These are phyloP conservation scores for Ophiocordyceps camponoti-rufipedis DNA, from an alignment of 2,329 filamentous ascomycete genomes.

Conservation along the genomic window DNA sequence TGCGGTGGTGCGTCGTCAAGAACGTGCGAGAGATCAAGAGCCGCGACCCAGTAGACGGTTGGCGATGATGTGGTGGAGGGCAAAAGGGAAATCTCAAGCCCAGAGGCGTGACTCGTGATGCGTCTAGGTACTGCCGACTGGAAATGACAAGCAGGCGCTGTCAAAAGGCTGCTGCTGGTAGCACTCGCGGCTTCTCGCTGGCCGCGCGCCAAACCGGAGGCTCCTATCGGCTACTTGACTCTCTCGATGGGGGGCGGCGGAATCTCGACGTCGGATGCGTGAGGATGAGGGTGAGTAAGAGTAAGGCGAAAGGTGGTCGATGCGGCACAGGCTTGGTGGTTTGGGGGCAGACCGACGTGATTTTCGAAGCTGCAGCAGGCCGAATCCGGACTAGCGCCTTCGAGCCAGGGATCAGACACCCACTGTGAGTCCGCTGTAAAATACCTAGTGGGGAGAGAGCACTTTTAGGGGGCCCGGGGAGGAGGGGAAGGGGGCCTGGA, in stretches of 20 bases:
- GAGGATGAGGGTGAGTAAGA: slow-evolving; percentile 2
- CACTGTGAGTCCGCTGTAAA: background rate
- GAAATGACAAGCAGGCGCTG: background rate
- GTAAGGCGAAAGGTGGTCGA: slow-evolving; percentile 3
- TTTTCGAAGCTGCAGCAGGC: slow-evolving; percentile 14
- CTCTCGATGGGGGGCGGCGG: slow-evolving; percentile 3
- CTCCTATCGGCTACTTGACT: slow-evolving; percentile 1
- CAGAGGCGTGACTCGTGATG: background rate
- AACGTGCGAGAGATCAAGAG: background rate
- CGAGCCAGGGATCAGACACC: background rate
- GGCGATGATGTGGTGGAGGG: background rate
- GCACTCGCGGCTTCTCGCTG: background rate
- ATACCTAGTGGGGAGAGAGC: background rate
- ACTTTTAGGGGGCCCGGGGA: background rate
- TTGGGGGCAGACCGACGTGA: slow-evolving; percentile 10
- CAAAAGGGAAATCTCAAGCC: background rate
- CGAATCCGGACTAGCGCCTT: slow-evolving; percentile 16
- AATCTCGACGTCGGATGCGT: slow-evolving; percentile 5
- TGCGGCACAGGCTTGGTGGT: slow-evolving; percentile 12
- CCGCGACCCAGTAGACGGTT: too few species aligned
- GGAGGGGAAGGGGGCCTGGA: background rate
- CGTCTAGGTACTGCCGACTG: background rate
- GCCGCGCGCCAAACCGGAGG: background rate
- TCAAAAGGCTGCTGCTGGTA: background rate
- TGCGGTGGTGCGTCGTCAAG: background rate